Evolutionary conservation across 257 asterid species (phyloP), one percentile per base, ranked within the genome.

Genomic region (Echium plantagineum): DNA sequence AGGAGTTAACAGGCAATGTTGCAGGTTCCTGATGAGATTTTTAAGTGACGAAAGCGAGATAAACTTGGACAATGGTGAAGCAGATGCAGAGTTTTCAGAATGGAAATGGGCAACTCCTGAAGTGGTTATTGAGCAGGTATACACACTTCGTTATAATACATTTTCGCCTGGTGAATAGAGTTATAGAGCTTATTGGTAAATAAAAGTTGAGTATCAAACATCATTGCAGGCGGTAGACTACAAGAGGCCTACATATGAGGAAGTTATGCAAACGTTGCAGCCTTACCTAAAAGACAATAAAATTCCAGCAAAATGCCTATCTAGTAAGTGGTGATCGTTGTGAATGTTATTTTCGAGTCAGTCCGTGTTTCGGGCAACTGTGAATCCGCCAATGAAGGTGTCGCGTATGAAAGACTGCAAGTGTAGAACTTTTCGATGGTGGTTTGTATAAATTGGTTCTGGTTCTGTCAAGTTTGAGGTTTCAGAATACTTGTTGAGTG

Each of bases 21-120:
- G 58, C 81, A 85, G 98, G 98, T 91, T 91, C 60, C 93, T 91
- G 12, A 78, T 91, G 98, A 79, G 84, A 75, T 64, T 88, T 18
- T 78, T 87, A 57, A 80, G 78, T n/a, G 86, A 74, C 10, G 96
- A 88, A 71, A 81, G 81, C 22, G 96, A 91, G 71, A 82, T 88
- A 72, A 91, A 91, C 71, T 68, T 87, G 58, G 83, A 82, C 57
- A 85, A 26, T 49, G 95, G 93, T 8, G 98, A 80, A 72, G 74
- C 87, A 20, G 96, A 91, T 24, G 77, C 87, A 46, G 98, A 87
- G 72, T 91, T 91, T 82, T 74, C 96, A 32, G 96, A 91, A 57
- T 91, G 98, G 98, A 91, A 91, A 77, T 91, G 98, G 98, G 86
- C 95, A 24, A 70, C 73, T 47, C 96, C 96, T 49, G 85, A 83